phyloP scores from a whole-genome alignment of 805 yeast genomes.

The Schwanniomyces pseudopolymorphus region DNA sequence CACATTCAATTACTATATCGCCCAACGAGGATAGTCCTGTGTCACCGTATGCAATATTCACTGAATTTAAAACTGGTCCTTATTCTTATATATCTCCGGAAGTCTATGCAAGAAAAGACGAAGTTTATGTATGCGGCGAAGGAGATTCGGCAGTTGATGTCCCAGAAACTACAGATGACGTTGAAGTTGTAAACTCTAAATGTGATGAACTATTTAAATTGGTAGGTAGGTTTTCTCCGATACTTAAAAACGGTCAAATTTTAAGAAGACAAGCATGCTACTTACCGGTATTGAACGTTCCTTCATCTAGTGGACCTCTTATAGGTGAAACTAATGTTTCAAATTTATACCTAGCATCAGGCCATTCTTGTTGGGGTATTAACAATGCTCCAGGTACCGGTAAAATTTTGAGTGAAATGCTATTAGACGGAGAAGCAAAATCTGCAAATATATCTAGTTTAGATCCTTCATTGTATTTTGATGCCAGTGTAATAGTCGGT shows the following conservation, averaged over 20 bases:
- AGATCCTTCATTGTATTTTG: slow-evolving; percentile 86
- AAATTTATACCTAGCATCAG: slow-evolving; percentile 77
- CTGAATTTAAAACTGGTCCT: slow-evolving; percentile 77
- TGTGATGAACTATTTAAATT: slow-evolving; percentile 84
- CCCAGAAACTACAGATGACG: slow-evolving; percentile 94
- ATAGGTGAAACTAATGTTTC: slow-evolving; percentile 91
- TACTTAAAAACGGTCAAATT: slow-evolving; percentile 70
- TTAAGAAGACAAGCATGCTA: slow-evolving; percentile 91
- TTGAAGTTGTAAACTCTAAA: slow-evolving; percentile 79
- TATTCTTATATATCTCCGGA: slow-evolving; percentile 83
- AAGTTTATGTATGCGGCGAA: slow-evolving; percentile 96
- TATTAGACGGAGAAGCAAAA: slow-evolving; percentile 77
- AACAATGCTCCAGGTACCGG: slow-evolving; percentile 98
- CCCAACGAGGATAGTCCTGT: slow-evolving; percentile 71
- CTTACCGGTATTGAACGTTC: slow-evolving; percentile 90
- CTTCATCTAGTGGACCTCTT: slow-evolving; percentile 88
- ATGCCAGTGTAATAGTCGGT: slow-evolving; percentile 52
- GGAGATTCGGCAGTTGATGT: slow-evolving; percentile 88
- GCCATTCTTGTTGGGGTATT: slow-evolving; percentile 99
- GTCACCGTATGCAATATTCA: slow-evolving; percentile 92
- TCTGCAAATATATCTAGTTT: slow-evolving; percentile 79
- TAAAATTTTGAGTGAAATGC: slow-evolving; percentile 81
- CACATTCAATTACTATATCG: slow-evolving; percentile 89
- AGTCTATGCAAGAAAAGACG: slow-evolving; percentile 91
- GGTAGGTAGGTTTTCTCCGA: slow-evolving; percentile 74